phyloP scores from a whole-genome alignment of 441 rosid species.

The Populus hybrid region DNA sequence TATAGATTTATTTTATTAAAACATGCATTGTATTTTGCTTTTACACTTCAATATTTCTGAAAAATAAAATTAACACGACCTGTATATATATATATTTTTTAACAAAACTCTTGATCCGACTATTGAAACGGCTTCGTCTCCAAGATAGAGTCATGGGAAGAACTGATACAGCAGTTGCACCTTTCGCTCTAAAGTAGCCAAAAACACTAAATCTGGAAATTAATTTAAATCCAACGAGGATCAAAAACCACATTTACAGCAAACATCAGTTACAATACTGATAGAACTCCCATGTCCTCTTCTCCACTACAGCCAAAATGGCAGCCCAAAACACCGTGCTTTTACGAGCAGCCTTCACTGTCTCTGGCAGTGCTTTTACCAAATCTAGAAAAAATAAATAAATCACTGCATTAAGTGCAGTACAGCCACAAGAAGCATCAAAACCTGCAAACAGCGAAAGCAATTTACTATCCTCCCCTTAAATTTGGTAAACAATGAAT shows the following conservation, averaged over 20 bases:
- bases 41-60: too few species aligned
- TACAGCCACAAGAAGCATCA: background rate
- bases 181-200: too few species aligned
- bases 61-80: too few species aligned
- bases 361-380: conserved; percentile 9
- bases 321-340: background rate
- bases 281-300: background rate
- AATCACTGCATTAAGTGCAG: conserved; percentile 1
- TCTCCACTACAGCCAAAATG: background rate
- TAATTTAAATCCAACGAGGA: conserved; percentile 4
- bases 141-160: too few species aligned
- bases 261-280: conserved; percentile 2
- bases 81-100: too few species aligned
- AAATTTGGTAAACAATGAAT: conserved; percentile 4
- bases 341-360: conserved; percentile 1
- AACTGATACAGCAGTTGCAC: too few species aligned
- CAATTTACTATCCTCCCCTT: background rate
- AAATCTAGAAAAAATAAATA: background rate
- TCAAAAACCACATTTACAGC: conserved; percentile 6
- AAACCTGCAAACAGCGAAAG: background rate
- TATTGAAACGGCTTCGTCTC: too few species aligned
- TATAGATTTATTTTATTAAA: too few species aligned
- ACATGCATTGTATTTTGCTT: too few species aligned
- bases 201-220: background rate
- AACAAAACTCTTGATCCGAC: too few species aligned